A percentile compares a stretch with the other conserved stretches of the same genome.
Conservation (phyloP, 805 yeast species). For the Barnettozyma wickerhamii region DNA sequence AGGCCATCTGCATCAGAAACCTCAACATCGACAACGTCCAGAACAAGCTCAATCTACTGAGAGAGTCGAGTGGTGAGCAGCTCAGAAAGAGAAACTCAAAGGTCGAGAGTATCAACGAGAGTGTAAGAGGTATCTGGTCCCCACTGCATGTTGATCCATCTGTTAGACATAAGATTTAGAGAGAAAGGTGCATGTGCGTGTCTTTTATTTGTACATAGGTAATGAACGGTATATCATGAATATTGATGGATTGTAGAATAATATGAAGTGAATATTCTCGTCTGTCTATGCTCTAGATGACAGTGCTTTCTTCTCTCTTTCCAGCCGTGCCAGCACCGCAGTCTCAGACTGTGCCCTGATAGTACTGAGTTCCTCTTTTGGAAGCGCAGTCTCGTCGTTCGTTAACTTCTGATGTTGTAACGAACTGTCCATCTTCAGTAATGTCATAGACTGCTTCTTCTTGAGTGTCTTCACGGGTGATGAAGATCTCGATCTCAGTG, state of each 20-base stretch:
- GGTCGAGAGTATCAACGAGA: conserved; percentile 73
- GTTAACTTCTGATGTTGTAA: conserved; percentile 3
- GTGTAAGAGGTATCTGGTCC: conserved; percentile 97
- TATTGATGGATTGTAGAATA: background rate
- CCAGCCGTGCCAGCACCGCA: conserved; percentile 25
- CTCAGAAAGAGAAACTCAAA: conserved; percentile 63
- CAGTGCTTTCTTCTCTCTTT: conserved; percentile 21
- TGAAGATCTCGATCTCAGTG: conserved; percentile 22
- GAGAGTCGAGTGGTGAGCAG: conserved; percentile 64
- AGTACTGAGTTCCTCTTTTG: conserved; percentile 17
- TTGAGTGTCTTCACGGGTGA: conserved; percentile 23
- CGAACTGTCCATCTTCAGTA: conserved; percentile 21
- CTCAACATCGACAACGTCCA: conserved; percentile 56
- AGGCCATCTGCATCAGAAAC: conserved; percentile 75
- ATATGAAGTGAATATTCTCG: background rate
- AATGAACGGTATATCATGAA: background rate
- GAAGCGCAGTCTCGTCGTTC: conserved; percentile 12
- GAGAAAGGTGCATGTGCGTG: too few species aligned
- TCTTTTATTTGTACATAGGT: background rate
- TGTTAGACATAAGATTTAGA: conserved; percentile 37
- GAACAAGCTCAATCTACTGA: conserved; percentile 57
- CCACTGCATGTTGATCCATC: conserved; percentile 74
- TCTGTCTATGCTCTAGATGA: background rate
- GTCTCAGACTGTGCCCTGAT: conserved; percentile 21
- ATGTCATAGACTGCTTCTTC: conserved; percentile 25